Base-by-base conservation (phyloP, 1,284 basidiomycete genomes). In the Ganoderma resinaceum region DNA sequence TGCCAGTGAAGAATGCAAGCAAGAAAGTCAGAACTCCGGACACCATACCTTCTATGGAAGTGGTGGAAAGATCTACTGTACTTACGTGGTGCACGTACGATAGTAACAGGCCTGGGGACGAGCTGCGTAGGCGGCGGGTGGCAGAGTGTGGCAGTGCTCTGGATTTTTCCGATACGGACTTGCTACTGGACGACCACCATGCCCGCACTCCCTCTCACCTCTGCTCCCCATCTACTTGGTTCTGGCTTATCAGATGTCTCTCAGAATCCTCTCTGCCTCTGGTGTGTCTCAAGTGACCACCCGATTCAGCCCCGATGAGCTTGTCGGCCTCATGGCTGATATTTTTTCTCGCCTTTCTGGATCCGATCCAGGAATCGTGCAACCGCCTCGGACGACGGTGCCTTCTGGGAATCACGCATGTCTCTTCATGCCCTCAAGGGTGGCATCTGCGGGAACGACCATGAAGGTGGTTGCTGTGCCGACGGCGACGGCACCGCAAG, bases 381-480 rank as follows among this genome's bases (percentile, higher is more conserved):
- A 82, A 4, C 90, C 89, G 1, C 88, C 86, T 66, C 82, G 91
- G 62, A 83, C 82, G 0, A 75, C 81, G 0, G 78, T 92, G 20
- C 78, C 81, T 1, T 86, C 83, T 67, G 70, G 75, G 16, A 81
- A 82, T 53, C 89, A 93, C 73, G 87, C 82, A 0, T 81, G 84
- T 0, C 80, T 94, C 7, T 91, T 93, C 76, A 93, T 93, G 92
- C 92, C 92, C 2, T 87, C 90, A 16, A 84, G 88, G 18, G 79
- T 91, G 14, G 78, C 81, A 11, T 70, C 74, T 1, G 68, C 81
- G 20, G 83, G 82, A 8, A 89, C 89, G 2, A 82, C 90, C 2
- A 83, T 92, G 70, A 95, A 96, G 79, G 85, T 93, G 38, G 93
- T 94, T 2, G 89, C 88, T 12, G 84, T 94, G 0, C 93, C 94